A percentile compares a stretch with the other conserved stretches of the same genome.
Conservation (phyloP, 106 monocot genomes). For the Apostasia shenzhenica region DNA sequence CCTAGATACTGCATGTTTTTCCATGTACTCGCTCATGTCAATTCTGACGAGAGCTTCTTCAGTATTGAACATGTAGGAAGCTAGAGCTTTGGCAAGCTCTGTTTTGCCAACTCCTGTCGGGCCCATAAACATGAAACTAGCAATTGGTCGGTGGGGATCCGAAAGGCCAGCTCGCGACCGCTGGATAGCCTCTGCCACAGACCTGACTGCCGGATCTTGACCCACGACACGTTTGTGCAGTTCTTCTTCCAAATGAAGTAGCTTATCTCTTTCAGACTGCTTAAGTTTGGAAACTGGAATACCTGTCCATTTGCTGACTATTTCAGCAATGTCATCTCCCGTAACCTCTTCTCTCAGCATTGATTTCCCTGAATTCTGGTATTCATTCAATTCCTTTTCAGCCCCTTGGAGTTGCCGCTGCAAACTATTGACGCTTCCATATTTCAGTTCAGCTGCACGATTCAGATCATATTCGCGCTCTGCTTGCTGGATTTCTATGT, state of each 20-base stretch:
- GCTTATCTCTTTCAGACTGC: slow-evolving; percentile 93
- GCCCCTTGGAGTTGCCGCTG: slow-evolving; percentile 75
- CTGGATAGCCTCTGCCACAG: slow-evolving; percentile 96
- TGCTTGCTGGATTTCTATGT: slow-evolving; percentile 93
- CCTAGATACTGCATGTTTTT: slow-evolving; percentile 96
- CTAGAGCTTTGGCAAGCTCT: slow-evolving; percentile 88
- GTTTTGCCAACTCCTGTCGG: slow-evolving; percentile 99
- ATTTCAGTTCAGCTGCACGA: slow-evolving; percentile 92
- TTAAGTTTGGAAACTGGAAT: slow-evolving; percentile 95
- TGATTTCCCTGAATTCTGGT: slow-evolving; percentile 83
- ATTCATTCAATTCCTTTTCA: slow-evolving; percentile 86
- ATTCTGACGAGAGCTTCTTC: slow-evolving; percentile 97
- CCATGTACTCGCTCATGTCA: slow-evolving; percentile 99
- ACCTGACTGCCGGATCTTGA: slow-evolving; percentile 82
- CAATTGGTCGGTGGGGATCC: slow-evolving; percentile 92
- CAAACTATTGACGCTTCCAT: slow-evolving; percentile 87
- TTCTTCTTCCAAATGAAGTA: slow-evolving; percentile 88
- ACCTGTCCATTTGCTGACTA: slow-evolving; percentile 98
- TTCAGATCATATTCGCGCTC: slow-evolving; percentile 98
- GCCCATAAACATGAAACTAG: slow-evolving; percentile 99
- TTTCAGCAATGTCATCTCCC: slow-evolving; percentile 86
- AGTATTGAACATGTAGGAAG: slow-evolving; percentile 93
- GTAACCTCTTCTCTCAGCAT: slow-evolving; percentile 98
- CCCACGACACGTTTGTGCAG: slow-evolving; percentile 94
- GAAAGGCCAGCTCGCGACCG: slow-evolving; percentile 92